These are phyloP conservation scores for Monosporascus cannonballus DNA, from an alignment of 2,329 filamentous ascomycete species.

Conservation along the genomic window DNA sequence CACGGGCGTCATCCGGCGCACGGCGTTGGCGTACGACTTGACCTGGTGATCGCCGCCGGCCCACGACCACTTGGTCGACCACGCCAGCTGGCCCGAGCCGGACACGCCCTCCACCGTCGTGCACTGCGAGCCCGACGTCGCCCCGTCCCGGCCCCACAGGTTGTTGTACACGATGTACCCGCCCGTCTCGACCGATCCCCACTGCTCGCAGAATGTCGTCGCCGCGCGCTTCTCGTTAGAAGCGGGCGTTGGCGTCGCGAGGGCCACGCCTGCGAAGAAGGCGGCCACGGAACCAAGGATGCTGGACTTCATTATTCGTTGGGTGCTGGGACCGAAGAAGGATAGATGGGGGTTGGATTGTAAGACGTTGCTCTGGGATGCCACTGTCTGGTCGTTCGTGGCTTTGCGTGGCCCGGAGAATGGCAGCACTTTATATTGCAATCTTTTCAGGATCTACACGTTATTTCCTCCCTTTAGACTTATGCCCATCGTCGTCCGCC, in stretches of 20 bases:
- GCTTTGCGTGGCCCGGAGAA: too few relatives aligned
- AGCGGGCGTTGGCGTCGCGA: constrained; percentile 23
- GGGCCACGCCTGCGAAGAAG: background rate
- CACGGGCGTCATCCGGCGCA: constrained; percentile 25
- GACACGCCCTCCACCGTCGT: constrained; percentile 31
- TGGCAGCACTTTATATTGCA: too few relatives aligned
- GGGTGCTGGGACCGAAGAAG: too few relatives aligned
- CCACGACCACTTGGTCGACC: constrained; percentile 40
- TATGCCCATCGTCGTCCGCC: too few relatives aligned
- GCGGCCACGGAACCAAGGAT: too few relatives aligned
- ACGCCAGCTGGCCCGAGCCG: constrained; percentile 28
- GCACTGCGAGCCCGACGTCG: constrained; percentile 36
- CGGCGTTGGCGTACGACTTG: constrained; percentile 42
- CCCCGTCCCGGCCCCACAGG: constrained; percentile 38
- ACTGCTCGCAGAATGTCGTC: constrained; percentile 32
- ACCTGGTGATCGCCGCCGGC: constrained; percentile 32
- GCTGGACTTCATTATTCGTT: too few relatives aligned
- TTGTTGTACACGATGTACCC: constrained; percentile 47
- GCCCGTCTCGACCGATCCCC: constrained; percentile 28
- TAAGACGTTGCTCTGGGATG: too few relatives aligned
- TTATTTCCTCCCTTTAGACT: too few relatives aligned
- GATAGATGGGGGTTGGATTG: too few relatives aligned
- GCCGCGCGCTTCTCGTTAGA: constrained; percentile 28
- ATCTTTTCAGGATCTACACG: too few relatives aligned
- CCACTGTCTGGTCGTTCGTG: too few relatives aligned